phyloP scores from a whole-genome alignment of 306 rosid genomes.

The Arachis hypogaea region DNA sequence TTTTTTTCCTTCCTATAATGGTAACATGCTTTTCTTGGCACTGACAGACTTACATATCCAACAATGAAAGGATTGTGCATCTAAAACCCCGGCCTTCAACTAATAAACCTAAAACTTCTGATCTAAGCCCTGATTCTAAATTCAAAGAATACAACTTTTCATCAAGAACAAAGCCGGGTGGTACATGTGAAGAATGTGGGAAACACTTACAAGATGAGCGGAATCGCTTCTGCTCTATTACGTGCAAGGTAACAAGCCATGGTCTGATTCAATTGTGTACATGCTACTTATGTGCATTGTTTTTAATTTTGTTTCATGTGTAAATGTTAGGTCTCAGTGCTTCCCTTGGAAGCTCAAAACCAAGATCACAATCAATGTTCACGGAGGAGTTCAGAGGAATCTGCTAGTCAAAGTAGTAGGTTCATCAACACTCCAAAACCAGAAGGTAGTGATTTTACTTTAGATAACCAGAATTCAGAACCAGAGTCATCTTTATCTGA shows the following conservation, averaged over 20 bases:
- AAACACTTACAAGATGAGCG: conserved; percentile 82
- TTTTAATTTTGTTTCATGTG: conserved; percentile 10
- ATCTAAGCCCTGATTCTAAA: conserved; percentile 64
- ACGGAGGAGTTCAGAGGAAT: conserved; percentile 36
- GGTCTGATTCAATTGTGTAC: conserved; percentile 23
- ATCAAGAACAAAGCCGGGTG: conserved; percentile 66
- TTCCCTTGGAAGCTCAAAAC: conserved; percentile 50
- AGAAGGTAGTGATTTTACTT: conserved; percentile 49
- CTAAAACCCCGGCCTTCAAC: conserved; percentile 80
- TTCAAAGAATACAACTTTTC: conserved; percentile 65
- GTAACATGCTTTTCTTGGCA: conserved; percentile 38
- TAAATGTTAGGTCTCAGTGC: conserved; percentile 48
- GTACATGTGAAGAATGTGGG: conserved; percentile 86
- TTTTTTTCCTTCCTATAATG: conserved; percentile 27
- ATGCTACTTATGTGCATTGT: conserved; percentile 9
- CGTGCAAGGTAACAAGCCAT: conserved; percentile 76
- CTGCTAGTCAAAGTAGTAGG: conserved; percentile 41
- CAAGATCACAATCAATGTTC: conserved; percentile 35
- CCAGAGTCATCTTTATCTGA: conserved; percentile 73
- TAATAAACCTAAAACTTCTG: conserved; percentile 61
- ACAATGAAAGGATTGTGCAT: conserved; percentile 88
- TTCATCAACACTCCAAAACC: conserved; percentile 40
- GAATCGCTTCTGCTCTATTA: conserved; percentile 85
- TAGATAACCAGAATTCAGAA: conserved; percentile 56
- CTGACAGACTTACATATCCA: conserved; percentile 84